phyloP scores from a whole-genome alignment of 2,329 filamentous ascomycete genomes.

The Aspergillus costaricaensis region DNA sequence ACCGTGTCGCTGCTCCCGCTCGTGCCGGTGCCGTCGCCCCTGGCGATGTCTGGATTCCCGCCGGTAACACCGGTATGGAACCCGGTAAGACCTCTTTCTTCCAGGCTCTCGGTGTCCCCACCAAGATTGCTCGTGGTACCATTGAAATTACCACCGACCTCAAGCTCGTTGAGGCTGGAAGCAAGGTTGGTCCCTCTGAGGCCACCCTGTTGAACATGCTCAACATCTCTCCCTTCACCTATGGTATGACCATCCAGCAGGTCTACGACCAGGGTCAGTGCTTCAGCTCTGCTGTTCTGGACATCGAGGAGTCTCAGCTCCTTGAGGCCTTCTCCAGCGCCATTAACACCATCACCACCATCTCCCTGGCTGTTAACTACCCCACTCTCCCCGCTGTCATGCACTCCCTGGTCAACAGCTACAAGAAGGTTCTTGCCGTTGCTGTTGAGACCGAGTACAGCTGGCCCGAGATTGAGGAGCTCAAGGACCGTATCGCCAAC shows the following conservation, averaged over 20 bases:
- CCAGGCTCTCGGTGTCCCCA: constrained; percentile 99
- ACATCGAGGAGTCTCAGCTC: constrained; percentile 94
- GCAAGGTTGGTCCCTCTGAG: constrained; percentile 98
- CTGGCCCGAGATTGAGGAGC: constrained; percentile 94
- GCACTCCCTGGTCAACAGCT: constrained; percentile 93
- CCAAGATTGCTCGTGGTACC: constrained; percentile 99
- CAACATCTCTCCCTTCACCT: constrained; percentile 99
- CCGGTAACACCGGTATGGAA: constrained; percentile 99
- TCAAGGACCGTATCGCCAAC: constrained; percentile 99
- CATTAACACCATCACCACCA: constrained; percentile 80
- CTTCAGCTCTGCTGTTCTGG: constrained; percentile 82
- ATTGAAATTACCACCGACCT: constrained; percentile 99
- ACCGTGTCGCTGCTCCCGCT: constrained; percentile 96
- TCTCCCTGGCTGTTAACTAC: constrained; percentile 93
- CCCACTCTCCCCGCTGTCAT: constrained; percentile 94
- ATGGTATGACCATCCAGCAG: constrained; percentile 94
- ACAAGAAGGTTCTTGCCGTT: constrained; percentile 91
- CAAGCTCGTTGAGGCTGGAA: constrained; percentile 91
- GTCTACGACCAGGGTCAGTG: constrained; percentile 97
- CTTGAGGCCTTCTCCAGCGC: constrained; percentile 78
- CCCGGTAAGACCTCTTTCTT: constrained; percentile 99
- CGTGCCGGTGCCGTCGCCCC: constrained; percentile 97
- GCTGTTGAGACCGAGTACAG: constrained; percentile 87
- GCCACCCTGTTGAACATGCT: constrained; percentile 99
- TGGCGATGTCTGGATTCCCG: constrained; percentile 88